Evolutionary conservation across 257 asterid species (phyloP).

Genomic region (Ehretia macrophylla): DNA sequence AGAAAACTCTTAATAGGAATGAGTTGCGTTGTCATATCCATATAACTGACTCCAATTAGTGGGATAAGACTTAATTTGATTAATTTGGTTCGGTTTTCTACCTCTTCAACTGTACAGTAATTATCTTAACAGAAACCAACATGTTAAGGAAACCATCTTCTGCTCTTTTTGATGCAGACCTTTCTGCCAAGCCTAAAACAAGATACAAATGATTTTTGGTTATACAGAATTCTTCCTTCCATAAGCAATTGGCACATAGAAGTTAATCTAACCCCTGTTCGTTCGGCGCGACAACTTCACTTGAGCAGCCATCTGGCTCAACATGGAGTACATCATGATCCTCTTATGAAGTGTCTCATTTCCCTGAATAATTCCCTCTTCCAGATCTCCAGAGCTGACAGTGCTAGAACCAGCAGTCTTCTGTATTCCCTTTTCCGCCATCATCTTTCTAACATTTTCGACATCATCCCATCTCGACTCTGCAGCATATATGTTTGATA

Average conservation of each 20-base stretch:
- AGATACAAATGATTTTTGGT: neutral
- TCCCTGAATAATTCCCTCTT: constrained; percentile 1
- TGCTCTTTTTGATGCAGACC: neutral
- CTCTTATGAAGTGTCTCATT: constrained; percentile 19
- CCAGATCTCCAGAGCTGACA: constrained; percentile 12
- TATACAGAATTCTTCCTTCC: neutral
- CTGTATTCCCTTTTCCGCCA: constrained; percentile 18
- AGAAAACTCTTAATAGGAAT: no score
- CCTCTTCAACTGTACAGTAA: neutral
- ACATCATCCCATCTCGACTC: constrained; percentile 32
- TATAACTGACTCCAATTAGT: no score
- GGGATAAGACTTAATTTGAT: no score
- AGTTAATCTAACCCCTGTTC: constrained; percentile 2
- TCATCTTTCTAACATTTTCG: constrained; percentile 30
- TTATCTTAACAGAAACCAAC: neutral
- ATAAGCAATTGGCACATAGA: neutral
- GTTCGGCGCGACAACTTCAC: constrained; percentile 21
- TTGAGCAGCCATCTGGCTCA: constrained; percentile 24
- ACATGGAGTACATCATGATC: constrained; percentile 28
- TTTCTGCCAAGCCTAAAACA: no score
- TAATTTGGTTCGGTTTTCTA: no score
- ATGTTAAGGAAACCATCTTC: neutral
- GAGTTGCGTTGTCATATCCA: no score
- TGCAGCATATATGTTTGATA: constrained; percentile 33
- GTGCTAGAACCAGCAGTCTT: constrained; percentile 24